phyloP scores from a whole-genome alignment of 768 basidiomycete species.

The Coprinopsis marcescibilis region DNA sequence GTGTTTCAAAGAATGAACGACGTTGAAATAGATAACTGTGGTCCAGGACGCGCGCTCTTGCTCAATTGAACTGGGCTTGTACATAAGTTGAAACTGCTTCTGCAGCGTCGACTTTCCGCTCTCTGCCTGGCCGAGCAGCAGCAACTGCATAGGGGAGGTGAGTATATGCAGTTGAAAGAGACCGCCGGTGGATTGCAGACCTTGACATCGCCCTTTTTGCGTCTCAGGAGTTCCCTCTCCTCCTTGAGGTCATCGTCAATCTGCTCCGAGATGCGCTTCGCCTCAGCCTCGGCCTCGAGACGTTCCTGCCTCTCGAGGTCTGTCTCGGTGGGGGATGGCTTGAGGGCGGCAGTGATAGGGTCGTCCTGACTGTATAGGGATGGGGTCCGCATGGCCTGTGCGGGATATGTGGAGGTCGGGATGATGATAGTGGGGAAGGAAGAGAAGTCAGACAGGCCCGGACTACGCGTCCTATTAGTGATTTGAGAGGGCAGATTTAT shows the following conservation, averaged over 20 bases:
- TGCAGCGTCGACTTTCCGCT: constrained; percentile 74
- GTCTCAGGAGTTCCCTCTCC: constrained; percentile 62
- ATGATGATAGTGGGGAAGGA: constrained; percentile 29
- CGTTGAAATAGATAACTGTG: constrained; percentile 71
- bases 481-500: constrained; percentile 6
- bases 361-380: constrained; percentile 74
- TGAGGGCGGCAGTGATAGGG: constrained; percentile 62
- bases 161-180: constrained; percentile 28
- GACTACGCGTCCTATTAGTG: neutral
- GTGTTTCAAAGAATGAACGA: constrained; percentile 64
- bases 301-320: constrained; percentile 56
- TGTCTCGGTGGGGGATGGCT: constrained; percentile 62
- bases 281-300: constrained; percentile 63
- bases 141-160: constrained; percentile 39
- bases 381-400: constrained; percentile 43
- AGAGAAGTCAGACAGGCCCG: constrained; percentile 6
- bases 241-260: constrained; percentile 76
- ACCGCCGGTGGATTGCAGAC: constrained; percentile 22
- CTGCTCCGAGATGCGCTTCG: constrained; percentile 68
- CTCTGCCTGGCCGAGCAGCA: constrained; percentile 76
- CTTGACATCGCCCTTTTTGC: constrained; percentile 70
- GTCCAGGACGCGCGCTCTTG: constrained; percentile 68
- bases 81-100: constrained; percentile 80
- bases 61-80: constrained; percentile 64
- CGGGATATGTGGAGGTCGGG: constrained; percentile 12